A percentile compares a stretch with the other conserved stretches of the same genome.
These are phyloP conservation scores for Naumovozyma castellii DNA, from an alignment of 805 yeast genomes.

Conservation along the genomic window DNA sequence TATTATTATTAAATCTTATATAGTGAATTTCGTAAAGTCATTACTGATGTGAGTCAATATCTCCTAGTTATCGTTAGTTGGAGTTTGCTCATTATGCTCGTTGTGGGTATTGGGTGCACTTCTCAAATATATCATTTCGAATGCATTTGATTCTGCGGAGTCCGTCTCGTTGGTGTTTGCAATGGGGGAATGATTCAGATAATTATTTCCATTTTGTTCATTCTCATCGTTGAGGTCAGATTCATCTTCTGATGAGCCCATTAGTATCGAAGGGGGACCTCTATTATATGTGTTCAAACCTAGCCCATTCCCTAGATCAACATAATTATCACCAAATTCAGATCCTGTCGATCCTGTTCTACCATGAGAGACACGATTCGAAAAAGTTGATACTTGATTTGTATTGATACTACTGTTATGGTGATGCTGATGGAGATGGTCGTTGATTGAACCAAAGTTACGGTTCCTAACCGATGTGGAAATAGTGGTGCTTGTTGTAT, in stretches of 20 bases:
- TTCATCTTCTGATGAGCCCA: slow-evolving; percentile 27
- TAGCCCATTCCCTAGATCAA: slow-evolving; percentile 27
- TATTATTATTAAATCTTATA: too few species aligned
- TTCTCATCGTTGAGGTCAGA: slow-evolving; percentile 4
- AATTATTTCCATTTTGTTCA: not conserved
- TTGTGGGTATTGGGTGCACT: not conserved
- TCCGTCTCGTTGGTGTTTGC: too few species aligned
- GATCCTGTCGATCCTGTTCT: not conserved
- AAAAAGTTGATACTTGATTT: too few species aligned
- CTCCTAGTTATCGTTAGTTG: not conserved
- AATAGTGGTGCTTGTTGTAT: not conserved
- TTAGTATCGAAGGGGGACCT: slow-evolving; percentile 32
- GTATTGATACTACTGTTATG: not conserved
- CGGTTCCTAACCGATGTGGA: not conserved
- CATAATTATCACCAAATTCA: slow-evolving; percentile 6
- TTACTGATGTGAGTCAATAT: too few species aligned
- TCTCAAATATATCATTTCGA: not conserved
- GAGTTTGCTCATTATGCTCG: not conserved
- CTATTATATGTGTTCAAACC: slow-evolving; percentile 28
- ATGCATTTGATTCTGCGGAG: not conserved
- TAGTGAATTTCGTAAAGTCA: too few species aligned
- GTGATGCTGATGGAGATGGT: not conserved
- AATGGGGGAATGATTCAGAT: not conserved
- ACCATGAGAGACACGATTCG: not conserved
- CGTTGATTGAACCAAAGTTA: not conserved